Evolutionary conservation across 179 eudicot species (phyloP).

Genomic region (Silene coronaria): DNA sequence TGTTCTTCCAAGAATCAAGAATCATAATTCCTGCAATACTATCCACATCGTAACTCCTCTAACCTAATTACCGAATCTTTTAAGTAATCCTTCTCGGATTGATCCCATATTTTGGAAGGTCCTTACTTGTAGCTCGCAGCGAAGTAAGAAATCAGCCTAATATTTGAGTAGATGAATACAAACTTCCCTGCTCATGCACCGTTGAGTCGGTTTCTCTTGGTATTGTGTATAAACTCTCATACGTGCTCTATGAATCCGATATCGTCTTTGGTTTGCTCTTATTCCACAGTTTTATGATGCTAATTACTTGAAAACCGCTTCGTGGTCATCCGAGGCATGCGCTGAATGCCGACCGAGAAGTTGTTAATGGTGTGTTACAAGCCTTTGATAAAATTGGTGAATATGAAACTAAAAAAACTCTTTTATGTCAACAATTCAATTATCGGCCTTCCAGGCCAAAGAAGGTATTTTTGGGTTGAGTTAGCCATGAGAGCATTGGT

Average conservation of each 20-base stretch:
- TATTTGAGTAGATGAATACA: too few relatives aligned
- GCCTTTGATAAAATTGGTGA: constrained; percentile 20
- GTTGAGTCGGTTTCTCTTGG: too few relatives aligned
- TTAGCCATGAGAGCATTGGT: too few relatives aligned
- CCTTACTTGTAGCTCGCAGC: too few relatives aligned
- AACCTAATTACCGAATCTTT: neutral
- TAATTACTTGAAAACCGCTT: neutral
- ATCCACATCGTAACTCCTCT: constrained; percentile 7
- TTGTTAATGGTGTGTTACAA: neutral
- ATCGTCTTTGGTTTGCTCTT: constrained; percentile 10
- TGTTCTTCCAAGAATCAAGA: neutral
- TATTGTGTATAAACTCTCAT: too few relatives aligned
- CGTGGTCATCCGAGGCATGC: constrained; percentile 12
- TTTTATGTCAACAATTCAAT: too few relatives aligned
- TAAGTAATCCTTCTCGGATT: neutral
- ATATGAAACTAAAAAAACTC: neutral
- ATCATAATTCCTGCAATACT: neutral
- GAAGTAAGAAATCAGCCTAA: too few relatives aligned
- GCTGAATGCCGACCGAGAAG: constrained; percentile 25
- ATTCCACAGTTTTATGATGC: constrained; percentile 13
- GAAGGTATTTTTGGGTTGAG: constrained; percentile 15
- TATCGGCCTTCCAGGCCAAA: neutral
- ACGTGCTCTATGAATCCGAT: constrained; percentile 19
- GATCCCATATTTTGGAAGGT: neutral
- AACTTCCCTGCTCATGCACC: too few relatives aligned